Conservation (phyloP, 257 asterid species). For the Penstemon barbatus region DNA sequence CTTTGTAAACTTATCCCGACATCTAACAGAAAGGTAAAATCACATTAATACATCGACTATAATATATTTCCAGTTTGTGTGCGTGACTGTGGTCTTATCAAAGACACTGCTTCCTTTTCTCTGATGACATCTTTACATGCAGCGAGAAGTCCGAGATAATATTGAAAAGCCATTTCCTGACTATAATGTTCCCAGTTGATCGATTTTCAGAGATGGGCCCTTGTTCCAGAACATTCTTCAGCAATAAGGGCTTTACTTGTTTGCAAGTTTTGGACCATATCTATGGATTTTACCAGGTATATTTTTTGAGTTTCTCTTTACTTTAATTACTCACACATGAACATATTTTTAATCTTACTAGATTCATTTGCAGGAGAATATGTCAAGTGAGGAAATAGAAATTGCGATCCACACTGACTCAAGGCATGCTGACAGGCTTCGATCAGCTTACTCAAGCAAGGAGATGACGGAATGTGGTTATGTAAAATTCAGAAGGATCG, state of each 20-base stretch:
- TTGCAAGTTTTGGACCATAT: constrained; percentile 76
- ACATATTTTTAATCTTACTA: neutral
- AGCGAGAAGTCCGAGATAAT: constrained; percentile 82
- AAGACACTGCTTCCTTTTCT: constrained; percentile 7
- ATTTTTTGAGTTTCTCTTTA: constrained; percentile 5
- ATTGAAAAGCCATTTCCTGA: constrained; percentile 72
- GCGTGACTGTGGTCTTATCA: neutral
- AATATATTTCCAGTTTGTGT: no score
- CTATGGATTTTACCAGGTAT: constrained; percentile 86
- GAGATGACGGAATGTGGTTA: constrained; percentile 39
- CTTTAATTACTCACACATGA: no score
- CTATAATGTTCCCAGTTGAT: constrained; percentile 87
- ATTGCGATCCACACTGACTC: constrained; percentile 88
- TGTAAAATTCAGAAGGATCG: constrained; percentile 63
- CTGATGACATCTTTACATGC: constrained; percentile 33
- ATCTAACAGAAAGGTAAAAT: constrained; percentile 79
- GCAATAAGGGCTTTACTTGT: constrained; percentile 77
- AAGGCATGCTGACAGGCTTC: constrained; percentile 76
- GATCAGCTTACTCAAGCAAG: constrained; percentile 60
- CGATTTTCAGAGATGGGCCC: constrained; percentile 95
- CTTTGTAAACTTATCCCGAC: constrained; percentile 77
- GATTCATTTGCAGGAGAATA: constrained; percentile 45
- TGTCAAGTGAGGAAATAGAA: constrained; percentile 80
- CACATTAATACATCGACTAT: no score
- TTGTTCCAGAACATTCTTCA: constrained; percentile 75